Conservation (phyloP, 2,329 filamentous ascomycete species). For the Exophiala lecanii-corni region DNA sequence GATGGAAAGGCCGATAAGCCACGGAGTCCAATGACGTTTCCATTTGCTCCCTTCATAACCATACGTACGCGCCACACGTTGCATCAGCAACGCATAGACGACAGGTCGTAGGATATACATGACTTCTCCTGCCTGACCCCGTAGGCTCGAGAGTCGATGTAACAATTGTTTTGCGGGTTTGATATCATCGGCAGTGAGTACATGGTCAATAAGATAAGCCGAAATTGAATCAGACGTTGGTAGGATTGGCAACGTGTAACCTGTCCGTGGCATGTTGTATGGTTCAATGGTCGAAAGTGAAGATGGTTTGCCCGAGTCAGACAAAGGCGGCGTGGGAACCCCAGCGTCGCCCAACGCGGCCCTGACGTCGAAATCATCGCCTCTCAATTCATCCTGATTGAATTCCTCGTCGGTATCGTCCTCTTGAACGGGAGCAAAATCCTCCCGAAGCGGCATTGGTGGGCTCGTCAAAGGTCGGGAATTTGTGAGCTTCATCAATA, state of each 20-base stretch:
- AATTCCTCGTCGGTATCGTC: conserved; percentile 48
- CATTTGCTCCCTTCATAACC: conserved; percentile 55
- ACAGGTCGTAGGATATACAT: conserved; percentile 87
- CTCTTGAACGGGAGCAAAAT: conserved; percentile 51
- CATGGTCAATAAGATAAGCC: conserved; percentile 79
- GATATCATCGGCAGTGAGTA: conserved; percentile 93
- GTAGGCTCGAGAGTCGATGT: conserved; percentile 63
- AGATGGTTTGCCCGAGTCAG: conserved; percentile 22
- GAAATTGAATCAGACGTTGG: conserved; percentile 79
- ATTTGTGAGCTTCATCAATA: conserved; percentile 77
- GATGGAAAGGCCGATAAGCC: conserved; percentile 78
- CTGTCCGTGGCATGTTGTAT: conserved; percentile 94
- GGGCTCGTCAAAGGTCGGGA: conserved; percentile 78
- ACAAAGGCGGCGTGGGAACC: conserved; percentile 25
- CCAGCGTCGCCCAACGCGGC: conserved; percentile 21
- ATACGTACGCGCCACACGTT: conserved; percentile 38
- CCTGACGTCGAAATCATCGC: conserved; percentile 21
- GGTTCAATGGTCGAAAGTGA: conserved; percentile 48
- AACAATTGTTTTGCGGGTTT: conserved; percentile 83
- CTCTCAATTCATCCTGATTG: conserved; percentile 31
- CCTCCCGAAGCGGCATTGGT: conserved; percentile 78
- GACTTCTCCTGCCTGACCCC: conserved; percentile 81
- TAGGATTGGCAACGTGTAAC: conserved; percentile 75
- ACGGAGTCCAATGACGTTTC: conserved; percentile 83
- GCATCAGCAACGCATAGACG: conserved; percentile 77